These are phyloP conservation scores for Pichia cephalocereana DNA, from an alignment of 805 yeast genomes.

Conservation along the genomic window DNA sequence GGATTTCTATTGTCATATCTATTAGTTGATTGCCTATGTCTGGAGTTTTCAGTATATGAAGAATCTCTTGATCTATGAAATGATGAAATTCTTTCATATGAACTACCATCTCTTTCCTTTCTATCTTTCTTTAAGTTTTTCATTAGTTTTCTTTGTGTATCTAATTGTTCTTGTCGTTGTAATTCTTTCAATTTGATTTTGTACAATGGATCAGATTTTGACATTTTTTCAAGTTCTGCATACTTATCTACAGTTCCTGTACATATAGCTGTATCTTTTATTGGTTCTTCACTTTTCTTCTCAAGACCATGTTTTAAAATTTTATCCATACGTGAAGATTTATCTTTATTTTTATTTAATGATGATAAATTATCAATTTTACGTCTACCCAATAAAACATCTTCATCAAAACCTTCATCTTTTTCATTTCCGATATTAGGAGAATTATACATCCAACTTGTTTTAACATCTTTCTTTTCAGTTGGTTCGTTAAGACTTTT, in stretches of 20 bases:
- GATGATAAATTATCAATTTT: conserved; percentile 21
- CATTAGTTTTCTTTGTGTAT: conserved; percentile 5
- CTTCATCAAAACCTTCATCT: conserved; percentile 34
- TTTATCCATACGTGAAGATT: conserved; percentile 8
- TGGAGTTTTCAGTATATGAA: too few relatives aligned
- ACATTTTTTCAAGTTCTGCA: conserved; percentile 9
- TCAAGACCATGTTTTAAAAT: conserved; percentile 16
- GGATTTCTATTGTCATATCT: too few relatives aligned
- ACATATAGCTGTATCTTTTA: neutral
- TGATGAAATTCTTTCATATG: too few relatives aligned
- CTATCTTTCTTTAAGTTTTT: neutral
- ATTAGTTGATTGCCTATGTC: too few relatives aligned
- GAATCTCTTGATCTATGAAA: too few relatives aligned
- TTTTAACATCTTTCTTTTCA: conserved; percentile 24
- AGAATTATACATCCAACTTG: conserved; percentile 85
- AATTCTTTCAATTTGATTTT: conserved; percentile 29
- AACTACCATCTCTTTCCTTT: too few relatives aligned
- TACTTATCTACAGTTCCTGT: conserved; percentile 11
- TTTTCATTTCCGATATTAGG: conserved; percentile 20
- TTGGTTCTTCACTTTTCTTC: neutral
- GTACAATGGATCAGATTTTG: conserved; percentile 43
- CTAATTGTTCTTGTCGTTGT: conserved; percentile 10
- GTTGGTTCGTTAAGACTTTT: conserved; percentile 26
- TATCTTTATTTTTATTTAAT: neutral
- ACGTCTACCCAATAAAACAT: conserved; percentile 43